phyloP scores from a whole-genome alignment of 148 eudicot genomes.

The Heliamphora exappendiculata region DNA sequence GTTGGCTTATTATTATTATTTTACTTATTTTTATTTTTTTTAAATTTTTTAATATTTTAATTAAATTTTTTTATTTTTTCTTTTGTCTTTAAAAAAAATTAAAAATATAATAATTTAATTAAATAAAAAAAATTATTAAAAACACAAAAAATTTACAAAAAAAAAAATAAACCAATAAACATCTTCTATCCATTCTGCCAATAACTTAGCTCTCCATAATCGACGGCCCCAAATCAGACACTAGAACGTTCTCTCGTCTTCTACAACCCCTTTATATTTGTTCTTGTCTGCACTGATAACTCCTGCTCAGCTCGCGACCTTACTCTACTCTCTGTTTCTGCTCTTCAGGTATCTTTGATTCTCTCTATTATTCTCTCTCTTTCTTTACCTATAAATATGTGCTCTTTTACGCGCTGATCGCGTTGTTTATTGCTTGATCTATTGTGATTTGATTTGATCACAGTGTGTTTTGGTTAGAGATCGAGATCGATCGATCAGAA shows the following conservation, averaged over 20 bases:
- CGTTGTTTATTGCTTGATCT: too few species aligned
- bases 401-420: not conserved
- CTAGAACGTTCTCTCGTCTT: not conserved
- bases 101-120: too few species aligned
- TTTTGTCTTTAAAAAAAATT: too few species aligned
- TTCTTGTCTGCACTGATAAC: not conserved
- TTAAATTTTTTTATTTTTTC: too few species aligned
- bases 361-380: not conserved
- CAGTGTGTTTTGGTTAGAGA: not conserved
- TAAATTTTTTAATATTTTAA: too few species aligned
- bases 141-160: too few species aligned
- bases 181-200: too few species aligned
- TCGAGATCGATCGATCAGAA: not conserved
- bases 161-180: not conserved
- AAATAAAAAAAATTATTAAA: too few species aligned
- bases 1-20: too few species aligned
- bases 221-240: not conserved
- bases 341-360: not conserved
- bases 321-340: not conserved
- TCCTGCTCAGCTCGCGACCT: not conserved
- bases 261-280: not conserved
- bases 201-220: not conserved
- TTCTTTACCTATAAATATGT: not conserved
- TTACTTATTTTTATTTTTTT: too few species aligned
- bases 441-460: not conserved